Conservation (phyloP, 768 basidiomycete species). For the Suillus alpinus region DNA sequence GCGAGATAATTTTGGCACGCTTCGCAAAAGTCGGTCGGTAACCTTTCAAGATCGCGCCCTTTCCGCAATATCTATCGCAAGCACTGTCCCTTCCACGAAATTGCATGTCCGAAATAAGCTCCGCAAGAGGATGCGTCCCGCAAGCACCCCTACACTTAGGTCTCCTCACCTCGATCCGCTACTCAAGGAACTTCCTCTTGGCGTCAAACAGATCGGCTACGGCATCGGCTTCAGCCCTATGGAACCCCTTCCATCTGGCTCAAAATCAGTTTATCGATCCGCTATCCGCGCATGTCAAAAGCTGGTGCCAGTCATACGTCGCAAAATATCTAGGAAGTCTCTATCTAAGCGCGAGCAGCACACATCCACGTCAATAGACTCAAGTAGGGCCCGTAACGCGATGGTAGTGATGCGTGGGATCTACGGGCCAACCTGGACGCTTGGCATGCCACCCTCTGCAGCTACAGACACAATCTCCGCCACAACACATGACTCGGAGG, state of each 20-base stretch:
- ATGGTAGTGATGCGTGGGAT: conserved; percentile 3
- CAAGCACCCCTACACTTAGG: conserved; percentile 26
- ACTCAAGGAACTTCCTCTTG: conserved; percentile 35
- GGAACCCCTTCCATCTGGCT: not conserved
- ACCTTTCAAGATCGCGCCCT: conserved; percentile 9
- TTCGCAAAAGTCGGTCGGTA: conserved; percentile 27
- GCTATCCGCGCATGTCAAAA: conserved; percentile 4
- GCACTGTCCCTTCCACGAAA: conserved; percentile 31
- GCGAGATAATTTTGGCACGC: conserved; percentile 19
- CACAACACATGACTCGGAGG: conserved; percentile 5
- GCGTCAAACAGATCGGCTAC: conserved; percentile 28
- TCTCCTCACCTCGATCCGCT: conserved; percentile 16
- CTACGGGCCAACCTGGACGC: conserved; percentile 4
- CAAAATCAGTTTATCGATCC: conserved; percentile 3
- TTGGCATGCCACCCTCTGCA: not conserved
- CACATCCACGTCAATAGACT: not conserved
- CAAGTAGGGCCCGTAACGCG: not conserved
- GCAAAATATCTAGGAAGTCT: conserved; percentile 3
- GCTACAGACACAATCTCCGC: not conserved
- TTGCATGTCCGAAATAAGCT: conserved; percentile 37
- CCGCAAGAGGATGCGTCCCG: conserved; percentile 35
- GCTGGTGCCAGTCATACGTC: conserved; percentile 2
- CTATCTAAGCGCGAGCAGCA: not conserved
- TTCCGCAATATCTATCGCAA: conserved; percentile 38
- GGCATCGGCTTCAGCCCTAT: conserved; percentile 46